phyloP scores from a whole-genome alignment of 371 early-diverging fungal species.

The Parasitella parasitica region DNA sequence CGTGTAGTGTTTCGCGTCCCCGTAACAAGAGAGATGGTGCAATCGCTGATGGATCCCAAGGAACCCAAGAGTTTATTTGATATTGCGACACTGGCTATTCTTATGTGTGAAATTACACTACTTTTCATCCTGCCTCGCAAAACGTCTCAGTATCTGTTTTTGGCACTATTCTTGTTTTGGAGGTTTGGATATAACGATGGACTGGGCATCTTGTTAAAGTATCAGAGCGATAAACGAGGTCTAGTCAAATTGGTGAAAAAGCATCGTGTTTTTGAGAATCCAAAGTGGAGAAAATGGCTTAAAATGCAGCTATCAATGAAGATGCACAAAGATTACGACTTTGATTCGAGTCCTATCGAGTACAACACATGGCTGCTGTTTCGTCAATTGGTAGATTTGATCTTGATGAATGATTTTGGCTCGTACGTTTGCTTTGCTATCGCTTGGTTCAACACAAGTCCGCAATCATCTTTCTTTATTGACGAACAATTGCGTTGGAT shows the following conservation, averaged over 20 bases:
- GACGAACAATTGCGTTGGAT: conserved; percentile 60
- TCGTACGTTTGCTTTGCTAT: conserved; percentile 77
- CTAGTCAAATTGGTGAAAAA: conserved; percentile 61
- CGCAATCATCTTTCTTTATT: conserved; percentile 33
- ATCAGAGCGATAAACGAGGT: conserved; percentile 68
- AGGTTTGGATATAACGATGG: conserved; percentile 79
- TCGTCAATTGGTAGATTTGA: conserved; percentile 82
- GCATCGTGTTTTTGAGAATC: conserved; percentile 22
- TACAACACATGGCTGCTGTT: conserved; percentile 91
- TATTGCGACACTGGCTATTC: conserved; percentile 56
- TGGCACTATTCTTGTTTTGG: conserved; percentile 74
- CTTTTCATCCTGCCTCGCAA: conserved; percentile 52
- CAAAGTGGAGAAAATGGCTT: conserved; percentile 52
- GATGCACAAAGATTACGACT: conserved; percentile 77
- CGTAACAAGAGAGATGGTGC: conserved; percentile 65
- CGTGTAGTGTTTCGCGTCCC: conserved; percentile 58
- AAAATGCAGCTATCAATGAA: conserved; percentile 67
- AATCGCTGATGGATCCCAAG: conserved; percentile 60
- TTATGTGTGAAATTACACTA: conserved; percentile 57
- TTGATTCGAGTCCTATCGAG: conserved; percentile 73
- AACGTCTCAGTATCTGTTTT: conserved; percentile 46
- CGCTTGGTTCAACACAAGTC: conserved; percentile 54
- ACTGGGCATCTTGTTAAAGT: conserved; percentile 71
- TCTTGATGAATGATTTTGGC: conserved; percentile 84
- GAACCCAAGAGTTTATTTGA: conserved; percentile 69